Evolutionary conservation across 768 basidiomycete species (phyloP), one percentile per base, ranked within the genome.

Genomic region (Amanita molliuscula): DNA sequence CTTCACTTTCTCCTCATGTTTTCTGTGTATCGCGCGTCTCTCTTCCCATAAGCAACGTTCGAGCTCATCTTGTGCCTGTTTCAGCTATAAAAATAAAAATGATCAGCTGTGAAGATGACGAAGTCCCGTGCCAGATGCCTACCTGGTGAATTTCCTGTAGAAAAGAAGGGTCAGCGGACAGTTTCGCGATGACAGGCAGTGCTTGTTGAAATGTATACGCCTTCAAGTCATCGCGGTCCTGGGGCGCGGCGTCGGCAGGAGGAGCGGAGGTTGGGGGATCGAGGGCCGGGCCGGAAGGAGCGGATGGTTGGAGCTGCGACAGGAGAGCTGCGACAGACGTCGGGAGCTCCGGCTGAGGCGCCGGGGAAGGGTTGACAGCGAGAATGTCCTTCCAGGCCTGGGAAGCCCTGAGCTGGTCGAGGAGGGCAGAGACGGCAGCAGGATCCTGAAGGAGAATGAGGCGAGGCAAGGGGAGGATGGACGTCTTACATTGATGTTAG

Each of bases 1-100:
- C 55, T 81, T 79, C 54, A 88, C 75, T 64, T 80, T 88, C 38
- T 82, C 79, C 54, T 85, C 78, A 53, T 88, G 82, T 57, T 79
- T 81, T 53, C 65, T 67, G 48, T 77, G 73, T 51, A 92, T 78
- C 4, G 68, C 69, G 28, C 69, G 67, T 48, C 89, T 73, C 55
- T 86, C 86, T 51, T 77, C 71, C 79, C 78, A 88, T 31, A 90
- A 63, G 51, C 72, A 73, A 53, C 67, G 73, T 62, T 92, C 89
- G 29, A 90, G 67, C 20, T 71, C 68, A 49, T 79, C 70, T 65
- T 92, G 89, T 44, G 86, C 83, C 47, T 75, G 64, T 63, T 79
- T 84, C 58, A 92, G 68, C 88, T 88, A 58, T n/a, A 47, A 25
- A 36, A 3, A 44, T 51, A 25, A 16, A n/a, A n/a, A n/a, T n/a